A percentile compares a stretch with the other conserved stretches of the same genome.
phyloP scores from a whole-genome alignment of 108 stramenopile genomes.

The Conticribra guillardii region DNA sequence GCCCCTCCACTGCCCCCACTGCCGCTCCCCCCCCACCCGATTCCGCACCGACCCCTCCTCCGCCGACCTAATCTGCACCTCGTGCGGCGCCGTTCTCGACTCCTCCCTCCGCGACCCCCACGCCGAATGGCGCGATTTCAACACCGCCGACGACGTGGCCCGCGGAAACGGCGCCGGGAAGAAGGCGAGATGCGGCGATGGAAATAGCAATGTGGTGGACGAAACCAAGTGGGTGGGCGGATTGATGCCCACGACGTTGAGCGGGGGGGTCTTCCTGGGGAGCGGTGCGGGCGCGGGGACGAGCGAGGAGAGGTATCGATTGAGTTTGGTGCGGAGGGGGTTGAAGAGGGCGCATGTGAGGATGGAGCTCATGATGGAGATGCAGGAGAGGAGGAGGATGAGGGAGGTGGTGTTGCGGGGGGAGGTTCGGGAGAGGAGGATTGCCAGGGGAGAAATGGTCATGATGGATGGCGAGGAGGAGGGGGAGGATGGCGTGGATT shows the following conservation, averaged over 20 bases:
- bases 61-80: constrained; percentile 35
- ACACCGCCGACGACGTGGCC: constrained; percentile 10
- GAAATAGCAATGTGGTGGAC: constrained; percentile 28
- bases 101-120: constrained; percentile 14
- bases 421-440: constrained; percentile 17
- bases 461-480: background rate
- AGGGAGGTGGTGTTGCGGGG: constrained; percentile 19
- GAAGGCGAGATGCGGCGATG: constrained; percentile 22
- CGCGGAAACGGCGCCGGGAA: background rate
- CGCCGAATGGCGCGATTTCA: constrained; percentile 41
- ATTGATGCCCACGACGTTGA: constrained; percentile 32
- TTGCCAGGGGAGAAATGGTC: constrained; percentile 17
- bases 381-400: constrained; percentile 15
- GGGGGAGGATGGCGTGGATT: background rate
- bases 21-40: constrained; percentile 19
- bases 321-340: constrained; percentile 7
- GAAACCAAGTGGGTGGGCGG: constrained; percentile 32
- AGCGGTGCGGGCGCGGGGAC: background rate
- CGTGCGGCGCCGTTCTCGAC: constrained; percentile 38
- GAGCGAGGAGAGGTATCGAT: too few species aligned
- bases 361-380: constrained; percentile 32
- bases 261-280: constrained; percentile 8
- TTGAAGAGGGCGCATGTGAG: constrained; percentile 29
- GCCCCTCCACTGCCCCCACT: constrained; percentile 18
- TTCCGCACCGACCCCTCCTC: constrained; percentile 13